Percentiles rank a stretch among this genome's conserved stretches.
Conservation (phyloP, 2,329 filamentous ascomycete genomes). For the Pestalotiopsis sp. region DNA sequence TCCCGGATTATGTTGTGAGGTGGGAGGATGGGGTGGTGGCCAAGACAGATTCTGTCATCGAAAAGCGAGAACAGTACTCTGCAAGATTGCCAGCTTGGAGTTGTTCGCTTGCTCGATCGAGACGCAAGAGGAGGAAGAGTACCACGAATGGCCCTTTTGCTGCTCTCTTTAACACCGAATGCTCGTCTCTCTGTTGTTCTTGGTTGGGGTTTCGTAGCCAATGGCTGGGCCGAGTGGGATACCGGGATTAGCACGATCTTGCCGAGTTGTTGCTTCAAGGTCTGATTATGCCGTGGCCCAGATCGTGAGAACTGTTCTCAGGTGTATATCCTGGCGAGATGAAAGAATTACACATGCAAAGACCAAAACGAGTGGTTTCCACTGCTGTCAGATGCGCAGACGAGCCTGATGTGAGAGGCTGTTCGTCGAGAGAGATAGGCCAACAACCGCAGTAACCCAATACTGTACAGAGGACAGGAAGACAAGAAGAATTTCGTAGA, state of each 20-base stretch:
- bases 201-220: not conserved
- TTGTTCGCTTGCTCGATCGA: not conserved
- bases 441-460: slow-evolving; percentile 16
- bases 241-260: not conserved
- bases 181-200: not conserved
- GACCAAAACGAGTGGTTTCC: slow-evolving; percentile 4
- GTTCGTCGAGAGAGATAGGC: slow-evolving; percentile 1
- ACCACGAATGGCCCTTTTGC: not conserved
- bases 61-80: not conserved
- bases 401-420: not conserved
- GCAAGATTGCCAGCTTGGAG: not conserved
- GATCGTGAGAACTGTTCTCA: not conserved
- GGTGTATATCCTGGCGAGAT: not conserved
- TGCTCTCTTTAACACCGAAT: not conserved
- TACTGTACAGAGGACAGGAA: slow-evolving; percentile 34
- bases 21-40: not conserved
- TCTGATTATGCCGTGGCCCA: not conserved
- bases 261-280: not conserved
- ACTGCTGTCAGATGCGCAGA: slow-evolving; percentile 4
- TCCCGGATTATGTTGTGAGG: not conserved
- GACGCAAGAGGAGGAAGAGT: not conserved
- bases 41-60: not conserved
- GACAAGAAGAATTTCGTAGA: slow-evolving; percentile 18
- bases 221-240: not conserved
- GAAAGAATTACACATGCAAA: not conserved